Percentiles rank a stretch among this genome's conserved stretches.
phyloP scores from a whole-genome alignment of 202 grass and related monocot genomes.

The Panicum virgatum region DNA sequence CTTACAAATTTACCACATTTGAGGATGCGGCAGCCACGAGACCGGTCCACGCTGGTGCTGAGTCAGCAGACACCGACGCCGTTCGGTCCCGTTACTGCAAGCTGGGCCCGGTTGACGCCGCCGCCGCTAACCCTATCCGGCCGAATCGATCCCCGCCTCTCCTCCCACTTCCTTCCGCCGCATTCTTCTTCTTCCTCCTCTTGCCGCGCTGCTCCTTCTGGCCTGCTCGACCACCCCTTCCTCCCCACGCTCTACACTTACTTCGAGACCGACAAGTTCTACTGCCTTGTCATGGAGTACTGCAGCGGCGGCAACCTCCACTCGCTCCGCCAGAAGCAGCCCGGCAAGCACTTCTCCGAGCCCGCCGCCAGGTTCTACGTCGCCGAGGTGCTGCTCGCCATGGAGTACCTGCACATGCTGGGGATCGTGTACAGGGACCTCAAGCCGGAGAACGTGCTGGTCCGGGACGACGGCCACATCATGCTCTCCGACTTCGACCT shows the following conservation, averaged over 20 bases:
- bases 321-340: conserved; percentile 80
- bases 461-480: conserved; percentile 83
- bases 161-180: too few species aligned
- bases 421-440: conserved; percentile 86
- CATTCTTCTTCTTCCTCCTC: too few species aligned
- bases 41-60: too few species aligned
- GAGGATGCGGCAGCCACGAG: too few species aligned
- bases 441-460: conserved; percentile 90
- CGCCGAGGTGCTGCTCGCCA: conserved; percentile 73
- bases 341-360: conserved; percentile 76
- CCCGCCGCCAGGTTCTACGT: conserved; percentile 70
- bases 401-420: conserved; percentile 95
- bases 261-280: conserved; percentile 94
- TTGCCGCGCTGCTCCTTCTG: too few species aligned
- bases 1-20: too few species aligned
- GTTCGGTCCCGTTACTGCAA: too few species aligned
- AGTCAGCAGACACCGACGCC: too few species aligned
- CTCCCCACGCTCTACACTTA: conserved; percentile 88
- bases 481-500: conserved; percentile 95
- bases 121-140: too few species aligned
- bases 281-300: conserved; percentile 93
- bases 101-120: too few species aligned
- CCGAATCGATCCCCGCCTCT: too few species aligned
- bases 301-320: conserved; percentile 92
- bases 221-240: conserved; percentile 84